Evolutionary conservation across 2,329 filamentous ascomycete species (phyloP).

Genomic region (Leptographium wingfieldii): DNA sequence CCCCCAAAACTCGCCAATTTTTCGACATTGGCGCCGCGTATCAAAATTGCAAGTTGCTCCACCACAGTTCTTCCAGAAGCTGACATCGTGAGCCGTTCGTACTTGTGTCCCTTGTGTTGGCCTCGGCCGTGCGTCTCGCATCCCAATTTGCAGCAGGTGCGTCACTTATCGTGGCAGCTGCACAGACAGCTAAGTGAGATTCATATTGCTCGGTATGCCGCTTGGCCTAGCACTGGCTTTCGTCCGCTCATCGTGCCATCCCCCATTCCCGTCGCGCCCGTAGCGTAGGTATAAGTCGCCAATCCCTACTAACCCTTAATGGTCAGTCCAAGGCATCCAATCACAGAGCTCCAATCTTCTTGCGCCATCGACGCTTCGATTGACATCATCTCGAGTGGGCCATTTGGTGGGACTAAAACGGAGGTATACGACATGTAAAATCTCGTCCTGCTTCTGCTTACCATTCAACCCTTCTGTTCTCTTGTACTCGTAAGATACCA

Average conservation of each 20-base stretch:
- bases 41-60: neutral
- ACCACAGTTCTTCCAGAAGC: neutral
- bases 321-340: conserved; percentile 9
- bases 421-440: neutral
- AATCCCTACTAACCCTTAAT: neutral
- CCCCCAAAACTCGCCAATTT: neutral
- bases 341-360: conserved; percentile 4
- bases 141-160: neutral
- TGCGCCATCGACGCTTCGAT: conserved; percentile 11
- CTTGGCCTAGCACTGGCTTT: neutral
- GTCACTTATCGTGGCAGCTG: neutral
- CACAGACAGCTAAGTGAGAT: too few species aligned
- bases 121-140: neutral
- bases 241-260: neutral
- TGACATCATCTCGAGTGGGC: conserved; percentile 11
- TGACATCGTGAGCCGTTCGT: too few species aligned
- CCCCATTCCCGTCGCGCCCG: neutral
- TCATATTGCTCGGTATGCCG: neutral
- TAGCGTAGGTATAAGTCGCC: neutral
- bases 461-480: neutral
- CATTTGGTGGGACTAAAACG: neutral
- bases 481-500: neutral
- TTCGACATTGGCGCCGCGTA: neutral
- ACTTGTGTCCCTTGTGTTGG: neutral
- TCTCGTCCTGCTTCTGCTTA: neutral